Conservation (phyloP, 768 basidiomycete genomes). For the Hysterangium stoloniferum region DNA sequence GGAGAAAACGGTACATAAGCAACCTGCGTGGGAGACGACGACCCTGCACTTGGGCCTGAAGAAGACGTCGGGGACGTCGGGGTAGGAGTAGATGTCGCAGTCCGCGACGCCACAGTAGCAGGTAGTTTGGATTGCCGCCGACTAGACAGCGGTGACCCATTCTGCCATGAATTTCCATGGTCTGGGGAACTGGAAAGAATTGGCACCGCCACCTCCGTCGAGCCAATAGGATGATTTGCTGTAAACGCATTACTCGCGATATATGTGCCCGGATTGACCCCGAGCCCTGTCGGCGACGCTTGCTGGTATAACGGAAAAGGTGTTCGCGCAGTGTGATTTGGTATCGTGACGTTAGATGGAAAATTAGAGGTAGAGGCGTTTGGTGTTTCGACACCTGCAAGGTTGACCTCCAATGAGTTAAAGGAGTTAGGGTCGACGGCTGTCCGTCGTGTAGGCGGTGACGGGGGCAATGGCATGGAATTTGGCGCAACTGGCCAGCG, state of each 20-base stretch:
- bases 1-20: no score
- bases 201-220: conserved; percentile 1
- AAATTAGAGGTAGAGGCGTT: neutral
- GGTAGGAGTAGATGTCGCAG: neutral
- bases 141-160: neutral
- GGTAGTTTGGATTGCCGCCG: neutral
- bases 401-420: neutral
- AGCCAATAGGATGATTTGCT: neutral
- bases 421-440: neutral
- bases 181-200: neutral
- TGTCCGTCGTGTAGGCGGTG: neutral
- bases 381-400: neutral
- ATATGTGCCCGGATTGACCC: no score
- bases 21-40: no score
- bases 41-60: neutral
- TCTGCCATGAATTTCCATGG: conserved; percentile 1
- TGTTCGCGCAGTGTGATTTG: neutral
- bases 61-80: neutral
- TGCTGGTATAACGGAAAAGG: conserved; percentile 10
- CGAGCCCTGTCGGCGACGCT: neutral
- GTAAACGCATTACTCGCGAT: conserved; percentile 6
- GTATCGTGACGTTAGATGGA: neutral
- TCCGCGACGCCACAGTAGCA: neutral
- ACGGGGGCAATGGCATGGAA: conserved; percentile 1
- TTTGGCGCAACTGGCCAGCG: conserved; percentile 15